These are phyloP conservation scores for Termitomyces sp. DNA, from an alignment of 768 basidiomycete species.

Conservation along the genomic window DNA sequence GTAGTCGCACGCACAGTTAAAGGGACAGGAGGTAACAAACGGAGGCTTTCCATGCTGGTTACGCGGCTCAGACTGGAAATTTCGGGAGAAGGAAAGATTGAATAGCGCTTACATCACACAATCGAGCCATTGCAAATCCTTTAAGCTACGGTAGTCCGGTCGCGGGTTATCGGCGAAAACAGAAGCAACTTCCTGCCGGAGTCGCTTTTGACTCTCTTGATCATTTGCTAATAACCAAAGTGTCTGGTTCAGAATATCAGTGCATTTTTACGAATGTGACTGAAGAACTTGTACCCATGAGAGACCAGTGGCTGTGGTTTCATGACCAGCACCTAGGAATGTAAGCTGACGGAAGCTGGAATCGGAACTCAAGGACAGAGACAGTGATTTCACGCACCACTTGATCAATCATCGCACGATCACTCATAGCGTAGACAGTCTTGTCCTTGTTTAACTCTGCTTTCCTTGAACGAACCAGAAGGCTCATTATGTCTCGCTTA, in stretches of 20 bases:
- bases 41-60: slow-evolving; percentile 37
- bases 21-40: slow-evolving; percentile 40
- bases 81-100: not conserved
- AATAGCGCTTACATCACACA: slow-evolving; percentile 31
- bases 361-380: not conserved
- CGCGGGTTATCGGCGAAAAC: slow-evolving; percentile 29
- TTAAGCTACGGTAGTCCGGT: slow-evolving; percentile 37
- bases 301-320: slow-evolving; percentile 45
- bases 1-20: slow-evolving; percentile 32
- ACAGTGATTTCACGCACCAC: slow-evolving; percentile 29
- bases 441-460: slow-evolving; percentile 31
- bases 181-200: slow-evolving; percentile 49
- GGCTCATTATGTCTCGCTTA: slow-evolving; percentile 50
- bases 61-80: not conserved
- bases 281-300: slow-evolving; percentile 36
- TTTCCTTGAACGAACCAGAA: slow-evolving; percentile 43
- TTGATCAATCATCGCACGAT: slow-evolving; percentile 49
- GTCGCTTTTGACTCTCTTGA: slow-evolving; percentile 40
- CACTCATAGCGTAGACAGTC: slow-evolving; percentile 39
- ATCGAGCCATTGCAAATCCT: slow-evolving; percentile 35
- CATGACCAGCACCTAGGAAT: slow-evolving; percentile 44
- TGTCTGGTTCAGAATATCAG: slow-evolving; percentile 25
- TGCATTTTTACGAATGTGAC: not conserved
- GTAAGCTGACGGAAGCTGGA: slow-evolving; percentile 30
- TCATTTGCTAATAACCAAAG: slow-evolving; percentile 52